phyloP scores from a whole-genome alignment of 2,329 filamentous ascomycete species.

The Aspergillus fumigatus region DNA sequence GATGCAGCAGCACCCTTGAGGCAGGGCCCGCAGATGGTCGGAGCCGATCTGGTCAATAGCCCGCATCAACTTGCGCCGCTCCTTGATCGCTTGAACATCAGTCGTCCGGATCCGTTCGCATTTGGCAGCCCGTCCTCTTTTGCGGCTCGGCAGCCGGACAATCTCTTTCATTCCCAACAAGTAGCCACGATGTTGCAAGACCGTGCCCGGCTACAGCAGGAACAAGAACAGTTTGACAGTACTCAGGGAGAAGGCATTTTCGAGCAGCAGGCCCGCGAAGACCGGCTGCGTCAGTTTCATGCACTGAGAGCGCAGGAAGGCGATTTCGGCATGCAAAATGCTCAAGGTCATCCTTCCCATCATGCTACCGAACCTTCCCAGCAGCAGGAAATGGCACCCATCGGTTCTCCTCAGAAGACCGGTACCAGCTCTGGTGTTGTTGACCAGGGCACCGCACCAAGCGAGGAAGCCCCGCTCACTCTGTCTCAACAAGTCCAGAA shows the following conservation, averaged over 20 bases:
- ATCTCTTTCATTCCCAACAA: constrained; percentile 50
- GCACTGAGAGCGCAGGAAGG: constrained; percentile 71
- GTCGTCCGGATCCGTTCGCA: constrained; percentile 46
- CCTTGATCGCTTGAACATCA: constrained; percentile 62
- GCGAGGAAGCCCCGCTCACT: constrained; percentile 55
- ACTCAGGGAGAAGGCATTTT: constrained; percentile 42
- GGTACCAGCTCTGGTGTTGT: constrained; percentile 17
- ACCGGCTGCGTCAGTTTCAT: constrained; percentile 79
- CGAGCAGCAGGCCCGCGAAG: constrained; percentile 52
- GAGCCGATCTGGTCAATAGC: constrained; percentile 50
- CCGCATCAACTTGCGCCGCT: constrained; percentile 67
- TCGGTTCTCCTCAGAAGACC: constrained; percentile 17
- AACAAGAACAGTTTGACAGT: constrained; percentile 54
- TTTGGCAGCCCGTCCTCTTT: constrained; percentile 47
- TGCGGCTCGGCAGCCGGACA: constrained; percentile 42
- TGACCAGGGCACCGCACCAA: constrained; percentile 14
- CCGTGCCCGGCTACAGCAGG: constrained; percentile 56
- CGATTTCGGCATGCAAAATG: constrained; percentile 33
- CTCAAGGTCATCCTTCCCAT: constrained; percentile 40
- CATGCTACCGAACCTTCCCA: constrained; percentile 29
- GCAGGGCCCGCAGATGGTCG: constrained; percentile 43
- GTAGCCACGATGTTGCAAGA: constrained; percentile 59
- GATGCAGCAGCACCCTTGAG: constrained; percentile 48
- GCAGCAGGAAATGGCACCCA: constrained; percentile 22
- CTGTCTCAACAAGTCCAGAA: constrained; percentile 82